Evolutionary conservation across 2,329 filamentous ascomycete species (phyloP).

Genomic region (Ophiobolus disseminans): DNA sequence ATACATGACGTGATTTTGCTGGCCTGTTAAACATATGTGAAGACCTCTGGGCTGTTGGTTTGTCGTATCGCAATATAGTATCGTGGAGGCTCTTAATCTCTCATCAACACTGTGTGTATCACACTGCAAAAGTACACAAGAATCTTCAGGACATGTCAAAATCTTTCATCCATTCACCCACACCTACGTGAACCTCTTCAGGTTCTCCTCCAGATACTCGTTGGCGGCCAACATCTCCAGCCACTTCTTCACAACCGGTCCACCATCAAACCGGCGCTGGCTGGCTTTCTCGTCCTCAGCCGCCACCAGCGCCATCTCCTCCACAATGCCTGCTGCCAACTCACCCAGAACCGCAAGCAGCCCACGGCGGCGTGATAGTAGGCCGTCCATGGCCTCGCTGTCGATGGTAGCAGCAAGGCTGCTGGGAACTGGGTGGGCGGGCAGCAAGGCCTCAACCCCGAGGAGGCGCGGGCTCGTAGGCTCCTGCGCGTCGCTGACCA

Average conservation of each 20-base stretch:
- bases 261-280: constrained; percentile 71
- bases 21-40: no score
- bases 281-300: constrained; percentile 62
- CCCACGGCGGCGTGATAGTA: constrained; percentile 26
- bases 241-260: constrained; percentile 72
- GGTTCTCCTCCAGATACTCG: constrained; percentile 58
- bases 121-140: no score
- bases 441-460: constrained; percentile 21
- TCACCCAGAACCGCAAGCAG: constrained; percentile 31
- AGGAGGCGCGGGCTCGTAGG: constrained; percentile 23
- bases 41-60: no score
- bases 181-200: constrained; percentile 28
- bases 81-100: no score
- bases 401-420: constrained; percentile 24
- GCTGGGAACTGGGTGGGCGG: constrained; percentile 16
- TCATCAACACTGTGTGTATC: no score
- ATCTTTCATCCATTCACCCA: neutral
- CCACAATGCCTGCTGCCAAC: constrained; percentile 51
- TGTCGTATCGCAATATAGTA: no score
- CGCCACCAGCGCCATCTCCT: constrained; percentile 56
- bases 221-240: constrained; percentile 72
- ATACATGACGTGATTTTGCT: no score
- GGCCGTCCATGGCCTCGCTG: constrained; percentile 21
- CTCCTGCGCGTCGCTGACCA: constrained; percentile 40
- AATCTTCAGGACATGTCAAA: no score